Evolutionary conservation across 306 rosid species (phyloP).

Genomic region (Malus sieversii): DNA sequence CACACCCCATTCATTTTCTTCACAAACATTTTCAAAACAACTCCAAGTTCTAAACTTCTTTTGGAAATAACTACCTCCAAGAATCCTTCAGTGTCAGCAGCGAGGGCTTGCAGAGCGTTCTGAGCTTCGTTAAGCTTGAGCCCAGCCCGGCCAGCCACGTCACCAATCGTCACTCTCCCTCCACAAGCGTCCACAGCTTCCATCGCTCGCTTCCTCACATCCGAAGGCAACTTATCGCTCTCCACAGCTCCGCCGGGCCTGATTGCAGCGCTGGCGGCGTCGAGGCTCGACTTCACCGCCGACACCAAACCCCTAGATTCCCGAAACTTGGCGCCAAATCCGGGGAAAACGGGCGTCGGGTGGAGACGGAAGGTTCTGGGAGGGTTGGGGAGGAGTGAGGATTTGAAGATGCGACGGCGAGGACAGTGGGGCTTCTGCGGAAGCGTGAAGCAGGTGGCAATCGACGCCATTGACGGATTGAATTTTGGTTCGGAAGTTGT

Average conservation of each 20-base stretch:
- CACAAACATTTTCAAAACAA: background rate
- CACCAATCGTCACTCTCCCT: conserved; percentile 85
- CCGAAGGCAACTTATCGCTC: conserved; percentile 58
- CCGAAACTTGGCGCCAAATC: conserved; percentile 20
- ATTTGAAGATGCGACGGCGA: conserved; percentile 22
- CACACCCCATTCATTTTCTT: background rate
- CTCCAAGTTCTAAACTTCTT: background rate
- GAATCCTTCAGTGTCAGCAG: conserved; percentile 81
- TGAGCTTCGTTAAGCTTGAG: conserved; percentile 75
- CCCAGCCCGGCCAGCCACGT: conserved; percentile 83
- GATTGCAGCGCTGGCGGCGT: conserved; percentile 31
- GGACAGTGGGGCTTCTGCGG: conserved; percentile 28
- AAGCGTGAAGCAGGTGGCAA: conserved; percentile 55
- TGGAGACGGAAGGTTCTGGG: conserved; percentile 9
- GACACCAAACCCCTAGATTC: conserved; percentile 38
- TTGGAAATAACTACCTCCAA: conserved; percentile 52
- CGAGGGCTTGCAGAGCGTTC: conserved; percentile 86
- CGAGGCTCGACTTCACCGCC: conserved; percentile 38
- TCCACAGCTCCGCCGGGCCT: conserved; percentile 72
- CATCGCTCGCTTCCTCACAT: conserved; percentile 89
- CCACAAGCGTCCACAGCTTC: conserved; percentile 80
- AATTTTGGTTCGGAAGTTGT: background rate
- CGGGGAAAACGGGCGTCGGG: conserved; percentile 29
- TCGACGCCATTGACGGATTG: conserved; percentile 48
- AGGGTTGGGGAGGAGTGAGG: conserved; percentile 19